Evolutionary conservation across 352 stramenopile species (phyloP).

Genomic region (Phytophthora rubi): DNA sequence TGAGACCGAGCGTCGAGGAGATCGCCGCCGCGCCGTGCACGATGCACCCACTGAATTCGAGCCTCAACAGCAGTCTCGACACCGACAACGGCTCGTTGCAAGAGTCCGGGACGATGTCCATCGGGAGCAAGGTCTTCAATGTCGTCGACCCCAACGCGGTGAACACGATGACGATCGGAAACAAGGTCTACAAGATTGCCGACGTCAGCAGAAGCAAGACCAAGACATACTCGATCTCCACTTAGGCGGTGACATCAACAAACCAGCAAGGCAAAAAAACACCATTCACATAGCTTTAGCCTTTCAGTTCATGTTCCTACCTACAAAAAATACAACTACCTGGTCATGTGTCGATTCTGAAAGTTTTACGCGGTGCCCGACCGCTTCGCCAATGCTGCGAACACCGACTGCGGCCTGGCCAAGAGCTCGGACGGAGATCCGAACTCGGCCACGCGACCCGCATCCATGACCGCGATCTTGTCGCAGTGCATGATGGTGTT

Average conservation of each 20-base stretch:
- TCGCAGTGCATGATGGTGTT: conserved; percentile 93
- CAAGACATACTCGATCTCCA: not conserved
- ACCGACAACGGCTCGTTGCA: not conserved
- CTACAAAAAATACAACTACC: too few relatives aligned
- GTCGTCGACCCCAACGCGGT: not conserved
- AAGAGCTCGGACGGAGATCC: conserved; percentile 85
- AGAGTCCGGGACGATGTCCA: not conserved
- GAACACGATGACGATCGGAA: not conserved
- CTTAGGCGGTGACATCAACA: not conserved
- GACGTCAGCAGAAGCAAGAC: not conserved
- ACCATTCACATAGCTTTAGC: conserved; percentile 85
- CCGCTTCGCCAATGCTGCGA: conserved; percentile 47
- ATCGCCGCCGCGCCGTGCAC: not conserved
- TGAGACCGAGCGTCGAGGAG: not conserved
- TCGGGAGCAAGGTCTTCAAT: not conserved
- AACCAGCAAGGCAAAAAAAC: too few relatives aligned
- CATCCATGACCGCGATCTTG: conserved; percentile 89
- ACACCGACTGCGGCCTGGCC: conserved; percentile 73
- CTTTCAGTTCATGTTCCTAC: not conserved
- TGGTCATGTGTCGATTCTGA: too few relatives aligned
- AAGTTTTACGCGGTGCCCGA: not conserved
- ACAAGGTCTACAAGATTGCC: not conserved
- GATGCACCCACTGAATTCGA: not conserved
- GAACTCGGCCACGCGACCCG: conserved; percentile 90
- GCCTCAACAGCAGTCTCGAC: not conserved